Conservation (phyloP, 208 protist species). For the Angomonas deanei region DNA sequence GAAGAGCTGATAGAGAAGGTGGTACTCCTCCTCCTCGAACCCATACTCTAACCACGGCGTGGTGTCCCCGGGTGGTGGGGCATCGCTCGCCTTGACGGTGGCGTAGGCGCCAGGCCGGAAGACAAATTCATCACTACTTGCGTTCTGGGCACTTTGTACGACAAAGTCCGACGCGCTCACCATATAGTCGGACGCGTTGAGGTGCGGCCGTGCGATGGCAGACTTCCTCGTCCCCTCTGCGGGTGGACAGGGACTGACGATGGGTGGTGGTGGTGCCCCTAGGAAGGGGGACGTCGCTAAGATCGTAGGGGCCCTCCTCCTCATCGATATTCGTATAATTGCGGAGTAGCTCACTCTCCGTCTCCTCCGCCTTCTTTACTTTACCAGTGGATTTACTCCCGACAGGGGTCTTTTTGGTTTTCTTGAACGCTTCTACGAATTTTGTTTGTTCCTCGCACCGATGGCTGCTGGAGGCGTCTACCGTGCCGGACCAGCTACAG, state of each 20-base stretch:
- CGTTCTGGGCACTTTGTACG: background rate
- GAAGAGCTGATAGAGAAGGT: background rate
- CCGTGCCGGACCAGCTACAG: slow-evolving; percentile 16
- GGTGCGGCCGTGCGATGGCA: too few species aligned
- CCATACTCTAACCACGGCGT: background rate
- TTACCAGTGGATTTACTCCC: background rate
- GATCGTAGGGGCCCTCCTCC: too few species aligned
- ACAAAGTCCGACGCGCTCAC: too few species aligned
- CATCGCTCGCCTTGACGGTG: too few species aligned
- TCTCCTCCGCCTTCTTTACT: background rate
- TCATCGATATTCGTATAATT: slow-evolving; percentile 13
- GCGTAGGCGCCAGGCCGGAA: background rate
- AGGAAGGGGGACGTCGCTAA: too few species aligned
- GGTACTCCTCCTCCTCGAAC: background rate
- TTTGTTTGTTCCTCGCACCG: slow-evolving; percentile 1
- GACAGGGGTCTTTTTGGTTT: background rate
- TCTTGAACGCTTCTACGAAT: background rate
- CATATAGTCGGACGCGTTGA: too few species aligned
- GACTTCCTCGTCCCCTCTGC: too few species aligned
- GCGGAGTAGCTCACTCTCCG: slow-evolving; percentile 11
- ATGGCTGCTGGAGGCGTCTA: slow-evolving; percentile 7
- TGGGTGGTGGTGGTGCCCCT: too few species aligned
- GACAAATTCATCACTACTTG: background rate
- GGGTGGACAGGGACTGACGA: too few species aligned
- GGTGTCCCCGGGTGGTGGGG: background rate